A percentile compares a stretch with the other conserved stretches of the same genome.
These are phyloP conservation scores for Tricladium varicosporioides DNA, from an alignment of 2,329 filamentous ascomycete genomes.

Conservation along the genomic window DNA sequence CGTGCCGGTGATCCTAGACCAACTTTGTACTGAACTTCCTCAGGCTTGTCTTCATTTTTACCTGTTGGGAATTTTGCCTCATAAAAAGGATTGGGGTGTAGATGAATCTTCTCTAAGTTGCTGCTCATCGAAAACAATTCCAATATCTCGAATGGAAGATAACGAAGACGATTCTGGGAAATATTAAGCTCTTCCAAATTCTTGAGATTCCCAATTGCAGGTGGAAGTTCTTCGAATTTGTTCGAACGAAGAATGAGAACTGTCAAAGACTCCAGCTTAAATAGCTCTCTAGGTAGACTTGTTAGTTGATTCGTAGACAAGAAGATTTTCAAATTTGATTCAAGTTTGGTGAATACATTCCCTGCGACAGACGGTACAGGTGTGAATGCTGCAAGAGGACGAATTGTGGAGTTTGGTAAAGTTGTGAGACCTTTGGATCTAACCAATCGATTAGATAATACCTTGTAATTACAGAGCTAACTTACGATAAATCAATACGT, in stretches of 20 bases:
- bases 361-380: constrained; percentile 39
- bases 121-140: constrained; percentile 47
- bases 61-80: constrained; percentile 35
- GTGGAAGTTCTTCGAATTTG: constrained; percentile 57
- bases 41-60: constrained; percentile 5
- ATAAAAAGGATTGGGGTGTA: constrained; percentile 64
- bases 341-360: constrained; percentile 50
- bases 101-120: constrained; percentile 49
- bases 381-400: constrained; percentile 53
- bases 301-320: constrained; percentile 58
- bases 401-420: constrained; percentile 56
- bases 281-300: constrained; percentile 57
- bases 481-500: constrained; percentile 60
- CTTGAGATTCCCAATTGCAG: constrained; percentile 54
- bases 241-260: constrained; percentile 67
- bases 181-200: constrained; percentile 64
- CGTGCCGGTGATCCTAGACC: constrained; percentile 9
- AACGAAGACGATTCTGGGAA: constrained; percentile 59
- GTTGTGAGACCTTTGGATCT: constrained; percentile 40
- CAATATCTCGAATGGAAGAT: constrained; percentile 62
- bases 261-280: constrained; percentile 59
- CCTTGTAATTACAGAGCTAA: constrained; percentile 15
- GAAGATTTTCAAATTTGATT: constrained; percentile 59
- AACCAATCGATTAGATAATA: constrained; percentile 12
- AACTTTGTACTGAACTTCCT: constrained; percentile 12